Evolutionary conservation across 1,284 basidiomycete genomes (phyloP), one percentile per base, ranked within the genome.

Genomic region (Apiotrichum veenhuisii): DNA sequence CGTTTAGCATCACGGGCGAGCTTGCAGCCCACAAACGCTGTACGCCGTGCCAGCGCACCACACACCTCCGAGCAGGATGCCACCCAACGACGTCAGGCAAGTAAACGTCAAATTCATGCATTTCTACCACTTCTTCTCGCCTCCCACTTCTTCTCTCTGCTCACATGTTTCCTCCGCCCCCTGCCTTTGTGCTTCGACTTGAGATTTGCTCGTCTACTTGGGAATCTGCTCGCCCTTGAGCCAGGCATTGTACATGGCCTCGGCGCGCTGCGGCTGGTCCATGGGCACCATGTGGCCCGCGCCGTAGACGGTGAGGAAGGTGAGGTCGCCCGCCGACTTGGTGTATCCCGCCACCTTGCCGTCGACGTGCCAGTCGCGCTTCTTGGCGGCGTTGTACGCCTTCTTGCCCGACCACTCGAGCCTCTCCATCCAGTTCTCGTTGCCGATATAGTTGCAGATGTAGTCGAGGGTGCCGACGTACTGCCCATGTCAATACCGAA

Each of bases 381-480:
- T 65, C 61, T 71, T 51, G 10, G 71, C 69, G 3, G 57, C 80
- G 27, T 68, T 73, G 72, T 83, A 87, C 22, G 70, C 80, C 10
- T 77, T 74, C 59, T 82, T 76, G 3, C 84, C 84, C n/a, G 79
- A 80, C 87, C 86, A 88, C 61, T 85, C 81, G 62, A 88, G 76
- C 70, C 57, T 49, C 45, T 82, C 72, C 30, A 84, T 83, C 85
- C 85, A 87, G 12, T 80, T 74, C 64, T 87, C 83, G 65, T 88
- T 88, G 2, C 84, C 86, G 18, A 88, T 68, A 54, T 74, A 82
- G 70, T 89, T 89, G 73, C 87, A 89, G 68, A 87, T 57, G 82
- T 84, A 88, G 70, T 89, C 87, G 63, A 84, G 86, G 38, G 85
- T 87, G 25, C 74, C 70, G 50, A 65, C 67, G 56, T 70, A 72